Conservation (phyloP, 106 monocot genomes). For the Dendrobium chrysotoxum region DNA sequence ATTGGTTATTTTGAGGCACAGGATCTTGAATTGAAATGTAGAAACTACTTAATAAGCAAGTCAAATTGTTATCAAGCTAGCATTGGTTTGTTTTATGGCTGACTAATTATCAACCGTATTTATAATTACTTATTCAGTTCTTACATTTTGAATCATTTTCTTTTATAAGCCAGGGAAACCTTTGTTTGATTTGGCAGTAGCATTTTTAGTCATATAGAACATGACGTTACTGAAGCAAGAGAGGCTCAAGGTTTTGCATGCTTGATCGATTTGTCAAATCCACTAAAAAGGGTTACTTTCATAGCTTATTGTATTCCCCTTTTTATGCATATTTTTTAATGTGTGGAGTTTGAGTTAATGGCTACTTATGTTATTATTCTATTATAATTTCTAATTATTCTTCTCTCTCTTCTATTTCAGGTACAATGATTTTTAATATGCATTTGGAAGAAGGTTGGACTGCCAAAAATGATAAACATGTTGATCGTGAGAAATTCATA, state of each 20-base stretch:
- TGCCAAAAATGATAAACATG: slow-evolving; percentile 19
- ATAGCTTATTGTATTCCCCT: neutral
- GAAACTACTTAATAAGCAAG: neutral
- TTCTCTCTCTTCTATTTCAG: slow-evolving; percentile 2
- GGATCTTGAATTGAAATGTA: neutral
- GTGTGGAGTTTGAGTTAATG: neutral
- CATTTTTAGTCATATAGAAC: neutral
- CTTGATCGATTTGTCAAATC: neutral
- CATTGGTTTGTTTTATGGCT: neutral
- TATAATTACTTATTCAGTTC: neutral
- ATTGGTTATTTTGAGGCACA: neutral
- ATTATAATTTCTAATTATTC: neutral
- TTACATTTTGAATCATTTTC: neutral
- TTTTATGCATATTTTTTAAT: neutral
- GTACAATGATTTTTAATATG: slow-evolving; percentile 4
- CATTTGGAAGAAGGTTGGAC: slow-evolving; percentile 1
- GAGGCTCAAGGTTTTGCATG: neutral
- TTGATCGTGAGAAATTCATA: slow-evolving; percentile 18
- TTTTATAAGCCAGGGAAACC: neutral
- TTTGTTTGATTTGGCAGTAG: neutral
- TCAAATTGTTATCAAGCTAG: neutral
- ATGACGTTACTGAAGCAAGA: neutral
- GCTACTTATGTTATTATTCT: neutral
- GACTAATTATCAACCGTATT: neutral
- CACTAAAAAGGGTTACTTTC: neutral